Evolutionary conservation across 257 asterid genomes (phyloP).

Genomic region (Solanum arcanum): DNA sequence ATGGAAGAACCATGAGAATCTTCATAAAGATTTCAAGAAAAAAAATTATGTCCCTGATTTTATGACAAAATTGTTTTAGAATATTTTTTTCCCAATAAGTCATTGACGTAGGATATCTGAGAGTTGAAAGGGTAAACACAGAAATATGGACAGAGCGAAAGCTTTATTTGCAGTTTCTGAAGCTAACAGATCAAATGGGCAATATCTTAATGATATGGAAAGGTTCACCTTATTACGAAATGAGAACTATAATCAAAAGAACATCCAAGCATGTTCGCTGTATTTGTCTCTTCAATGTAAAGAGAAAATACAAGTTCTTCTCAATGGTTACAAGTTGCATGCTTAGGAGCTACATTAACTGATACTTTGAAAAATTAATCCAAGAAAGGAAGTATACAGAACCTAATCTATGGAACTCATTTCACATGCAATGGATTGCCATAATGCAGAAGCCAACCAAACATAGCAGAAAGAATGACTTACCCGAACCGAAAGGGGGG

Average conservation of each 20-base stretch:
- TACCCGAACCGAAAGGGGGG: conserved; percentile 97
- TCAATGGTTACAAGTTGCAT: neutral
- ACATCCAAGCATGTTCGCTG: neutral
- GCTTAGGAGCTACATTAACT: neutral
- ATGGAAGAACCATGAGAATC: neutral
- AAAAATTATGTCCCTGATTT: neutral
- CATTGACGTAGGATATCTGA: neutral
- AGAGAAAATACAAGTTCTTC: neutral
- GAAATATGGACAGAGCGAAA: neutral
- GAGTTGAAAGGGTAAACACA: neutral
- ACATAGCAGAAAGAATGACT: conserved; percentile 25
- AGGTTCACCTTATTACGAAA: neutral
- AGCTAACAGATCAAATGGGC: neutral
- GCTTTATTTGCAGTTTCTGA: neutral
- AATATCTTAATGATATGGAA: neutral
- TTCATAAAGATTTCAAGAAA: neutral
- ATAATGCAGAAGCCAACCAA: conserved; percentile 2
- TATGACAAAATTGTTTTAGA: neutral
- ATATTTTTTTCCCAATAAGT: neutral
- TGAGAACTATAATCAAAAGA: neutral
- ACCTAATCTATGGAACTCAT: neutral
- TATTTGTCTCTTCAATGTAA: neutral
- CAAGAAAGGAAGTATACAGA: neutral
- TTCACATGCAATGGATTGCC: neutral
- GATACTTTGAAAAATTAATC: neutral